Base-by-base conservation (phyloP, 352 stramenopile species). In the Phytophthora pinifolia region DNA sequence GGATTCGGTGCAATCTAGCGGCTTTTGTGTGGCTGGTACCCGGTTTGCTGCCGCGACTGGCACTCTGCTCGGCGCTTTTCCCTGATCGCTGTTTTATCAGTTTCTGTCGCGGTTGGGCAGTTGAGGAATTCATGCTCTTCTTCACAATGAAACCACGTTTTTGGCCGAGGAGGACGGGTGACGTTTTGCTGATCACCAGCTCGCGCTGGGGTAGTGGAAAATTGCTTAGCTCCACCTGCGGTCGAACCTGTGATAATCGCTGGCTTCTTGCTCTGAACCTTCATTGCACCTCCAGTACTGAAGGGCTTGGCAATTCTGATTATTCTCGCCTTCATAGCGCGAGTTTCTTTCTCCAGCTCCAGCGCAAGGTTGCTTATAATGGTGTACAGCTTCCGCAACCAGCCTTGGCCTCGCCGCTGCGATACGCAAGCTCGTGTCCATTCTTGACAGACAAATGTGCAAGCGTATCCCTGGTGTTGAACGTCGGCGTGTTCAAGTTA, bases 41-140 rank as follows among this genome's bases (percentile, higher is more conserved):
- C 38, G 29, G 37, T 6, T 47, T 56, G 36, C 12, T 12, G 17
- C 4, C 49, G 4, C 8, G 48, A 8, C 9, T 48, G 46, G 37
- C 15, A 56, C n/a, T 56, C 48, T 25, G 36, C 48, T 10, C 29
- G 32, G 1, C 31, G 41, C 30, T 44, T 57, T 35, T n/a, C 49
- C 30, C 52, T 20, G 9, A 60, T 60, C 9, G 43, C 52, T 18
- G 14, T 36, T 54, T 60, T 60, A 6, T 54, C 52, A 4, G 34
- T 27, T 31, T 61, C 38, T 10, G 49, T 58, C 6, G 49, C 39
- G 1, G 44, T 48, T 10, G 13, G 34, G 37, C 39, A 58, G 14
- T 58, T n/a, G n/a, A 37, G 18, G n/a, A 61, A 54, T 9, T 33
- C 30, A 9, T 61, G 43, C 2, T 36, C 53, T 43, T 15, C 43